A percentile compares a stretch with the other conserved stretches of the same genome.
Evolutionary conservation across 2,329 filamentous ascomycete species (phyloP).

Genomic region (Periconia macrospinosa): DNA sequence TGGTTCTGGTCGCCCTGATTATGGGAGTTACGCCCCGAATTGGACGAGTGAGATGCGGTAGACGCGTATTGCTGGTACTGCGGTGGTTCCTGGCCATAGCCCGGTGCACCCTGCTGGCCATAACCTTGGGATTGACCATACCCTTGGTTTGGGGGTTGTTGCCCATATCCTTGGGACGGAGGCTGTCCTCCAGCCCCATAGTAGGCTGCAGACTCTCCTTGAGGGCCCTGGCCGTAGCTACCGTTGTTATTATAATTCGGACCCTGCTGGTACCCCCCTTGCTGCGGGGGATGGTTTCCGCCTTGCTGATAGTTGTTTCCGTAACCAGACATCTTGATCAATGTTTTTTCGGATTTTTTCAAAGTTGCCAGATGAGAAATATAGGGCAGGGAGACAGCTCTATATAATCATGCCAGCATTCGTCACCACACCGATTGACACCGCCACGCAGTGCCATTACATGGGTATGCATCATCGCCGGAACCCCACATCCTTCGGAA

Average conservation of each 20-base stretch:
- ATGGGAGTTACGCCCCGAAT: constrained; percentile 23
- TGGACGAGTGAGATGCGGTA: constrained; percentile 22
- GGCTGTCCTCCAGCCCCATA: constrained; percentile 3
- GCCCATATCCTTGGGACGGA: constrained; percentile 1
- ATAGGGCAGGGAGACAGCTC: not conserved
- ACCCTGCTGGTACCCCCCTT: constrained; percentile 3
- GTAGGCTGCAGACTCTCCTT: not conserved
- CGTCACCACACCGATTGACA: no score
- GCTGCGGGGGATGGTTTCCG: not conserved
- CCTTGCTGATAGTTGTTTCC: constrained; percentile 7
- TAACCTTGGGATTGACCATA: constrained; percentile 2
- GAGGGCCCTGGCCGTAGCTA: constrained; percentile 15
- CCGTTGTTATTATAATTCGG: constrained; percentile 14
- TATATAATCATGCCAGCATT: not conserved
- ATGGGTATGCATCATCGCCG: not conserved
- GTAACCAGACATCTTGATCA: constrained; percentile 16
- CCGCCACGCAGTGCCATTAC: not conserved
- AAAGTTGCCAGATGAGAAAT: not conserved
- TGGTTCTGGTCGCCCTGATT: constrained; percentile 27
- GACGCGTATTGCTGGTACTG: constrained; percentile 27
- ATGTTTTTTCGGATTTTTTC: not conserved
- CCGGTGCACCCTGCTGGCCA: constrained; percentile 6
- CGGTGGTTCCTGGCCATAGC: constrained; percentile 21
- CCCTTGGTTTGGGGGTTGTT: constrained; percentile 3
- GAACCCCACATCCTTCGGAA: not conserved